phyloP scores from a whole-genome alignment of 78 protist genomes.

The Chrysochromulina tobinii region DNA sequence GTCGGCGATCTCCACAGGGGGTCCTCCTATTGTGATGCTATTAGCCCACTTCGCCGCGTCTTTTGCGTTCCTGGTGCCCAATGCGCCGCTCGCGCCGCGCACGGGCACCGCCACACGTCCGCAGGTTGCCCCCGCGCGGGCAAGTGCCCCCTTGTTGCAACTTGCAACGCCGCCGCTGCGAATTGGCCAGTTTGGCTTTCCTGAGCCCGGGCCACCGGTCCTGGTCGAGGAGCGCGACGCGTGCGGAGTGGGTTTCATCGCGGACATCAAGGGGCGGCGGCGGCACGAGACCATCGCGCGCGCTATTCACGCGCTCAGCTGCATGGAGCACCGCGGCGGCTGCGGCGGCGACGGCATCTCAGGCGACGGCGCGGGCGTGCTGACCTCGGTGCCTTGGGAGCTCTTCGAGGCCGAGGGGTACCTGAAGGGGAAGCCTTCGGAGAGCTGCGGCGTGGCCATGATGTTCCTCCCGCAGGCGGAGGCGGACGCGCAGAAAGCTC shows the following conservation, averaged over 20 bases:
- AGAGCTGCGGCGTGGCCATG: slow-evolving; percentile 18
- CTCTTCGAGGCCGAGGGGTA: background rate
- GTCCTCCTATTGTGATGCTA: too few species aligned
- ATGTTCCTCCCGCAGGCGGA: slow-evolving; percentile 27
- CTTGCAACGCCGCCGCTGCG: too few species aligned
- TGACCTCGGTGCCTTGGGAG: slow-evolving; percentile 46
- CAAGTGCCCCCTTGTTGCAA: too few species aligned
- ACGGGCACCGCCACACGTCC: too few species aligned
- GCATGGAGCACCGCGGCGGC: slow-evolving; percentile 64
- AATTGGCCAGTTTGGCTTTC: background rate
- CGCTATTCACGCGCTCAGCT: slow-evolving; percentile 12
- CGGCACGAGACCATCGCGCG: background rate
- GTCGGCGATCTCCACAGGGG: too few species aligned
- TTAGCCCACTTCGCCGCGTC: too few species aligned
- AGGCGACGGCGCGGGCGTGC: slow-evolving; percentile 59
- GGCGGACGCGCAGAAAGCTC: background rate
- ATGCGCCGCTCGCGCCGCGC: too few species aligned
- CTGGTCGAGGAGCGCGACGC: slow-evolving; percentile 34
- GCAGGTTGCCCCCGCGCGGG: too few species aligned
- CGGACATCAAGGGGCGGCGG: background rate
- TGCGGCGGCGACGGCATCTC: slow-evolving; percentile 45
- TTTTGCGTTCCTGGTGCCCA: too few species aligned
- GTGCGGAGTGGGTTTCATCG: slow-evolving; percentile 51
- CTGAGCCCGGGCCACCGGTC: background rate
- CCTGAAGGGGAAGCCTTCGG: background rate